phyloP scores from a whole-genome alignment of 345 rosid genomes.

The Pelargonium nanum region DNA sequence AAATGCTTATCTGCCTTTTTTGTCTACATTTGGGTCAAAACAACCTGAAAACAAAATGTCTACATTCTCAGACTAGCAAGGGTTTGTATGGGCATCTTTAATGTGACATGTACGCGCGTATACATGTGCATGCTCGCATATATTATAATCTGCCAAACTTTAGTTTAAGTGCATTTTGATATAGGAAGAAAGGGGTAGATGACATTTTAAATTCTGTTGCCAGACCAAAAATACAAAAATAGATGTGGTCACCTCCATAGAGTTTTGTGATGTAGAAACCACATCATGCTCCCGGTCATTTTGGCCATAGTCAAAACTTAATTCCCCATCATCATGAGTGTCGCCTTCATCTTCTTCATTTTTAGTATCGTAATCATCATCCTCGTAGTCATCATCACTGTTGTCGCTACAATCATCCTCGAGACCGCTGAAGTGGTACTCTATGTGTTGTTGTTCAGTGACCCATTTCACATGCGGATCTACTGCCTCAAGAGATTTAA shows the following conservation, averaged over 20 bases:
- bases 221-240: background rate
- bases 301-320: constrained; percentile 69
- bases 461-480: constrained; percentile 68
- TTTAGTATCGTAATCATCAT: constrained; percentile 25
- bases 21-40: no score
- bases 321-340: constrained; percentile 51
- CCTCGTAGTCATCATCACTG: constrained; percentile 27
- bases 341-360: constrained; percentile 10
- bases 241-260: constrained; percentile 51
- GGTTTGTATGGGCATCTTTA: no score
- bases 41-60: no score
- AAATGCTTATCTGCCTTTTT: background rate
- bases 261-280: constrained; percentile 31
- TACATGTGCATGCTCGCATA: background rate
- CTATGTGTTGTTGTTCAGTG: constrained; percentile 68
- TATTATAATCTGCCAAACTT: background rate
- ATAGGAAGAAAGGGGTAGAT: background rate
- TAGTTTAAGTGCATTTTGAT: background rate
- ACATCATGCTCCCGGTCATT: constrained; percentile 37
- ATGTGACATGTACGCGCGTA: no score
- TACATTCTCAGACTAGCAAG: no score
- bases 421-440: constrained; percentile 72
- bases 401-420: constrained; percentile 57
- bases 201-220: no score
- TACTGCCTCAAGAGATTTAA: constrained; percentile 67